These are phyloP conservation scores for Geosmithia putterillii DNA, from an alignment of 2,329 filamentous ascomycete genomes.

Conservation along the genomic window DNA sequence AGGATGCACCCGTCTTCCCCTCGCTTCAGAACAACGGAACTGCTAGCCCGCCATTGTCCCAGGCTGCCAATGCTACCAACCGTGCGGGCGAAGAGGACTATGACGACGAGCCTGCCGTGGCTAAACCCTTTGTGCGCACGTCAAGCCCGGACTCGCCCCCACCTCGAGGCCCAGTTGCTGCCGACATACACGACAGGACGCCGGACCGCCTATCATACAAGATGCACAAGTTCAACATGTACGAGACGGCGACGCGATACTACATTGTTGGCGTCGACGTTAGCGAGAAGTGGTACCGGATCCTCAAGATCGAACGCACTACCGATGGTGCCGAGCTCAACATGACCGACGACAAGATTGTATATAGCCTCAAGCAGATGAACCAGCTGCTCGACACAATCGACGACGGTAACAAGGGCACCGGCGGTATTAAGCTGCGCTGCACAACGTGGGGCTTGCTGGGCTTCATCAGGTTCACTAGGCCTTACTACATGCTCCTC, in stretches of 20 bases:
- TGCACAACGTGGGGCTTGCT: conserved; percentile 89
- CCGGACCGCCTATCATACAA: conserved; percentile 34
- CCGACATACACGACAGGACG: conserved; percentile 14
- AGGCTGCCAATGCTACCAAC: conserved; percentile 9
- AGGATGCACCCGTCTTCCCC: conserved; percentile 16
- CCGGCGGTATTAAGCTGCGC: conserved; percentile 79
- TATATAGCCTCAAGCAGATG: conserved; percentile 89
- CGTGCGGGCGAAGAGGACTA: conserved; percentile 33
- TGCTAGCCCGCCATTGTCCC: conserved; percentile 11
- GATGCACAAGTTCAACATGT: conserved; percentile 97
- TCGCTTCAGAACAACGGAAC: conserved; percentile 22
- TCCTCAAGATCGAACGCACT: conserved; percentile 90
- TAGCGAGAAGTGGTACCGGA: conserved; percentile 75
- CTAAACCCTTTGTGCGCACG: conserved; percentile 43
- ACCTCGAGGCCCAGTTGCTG: conserved; percentile 3
- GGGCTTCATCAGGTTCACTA: conserved; percentile 92
- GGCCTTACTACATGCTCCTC: conserved; percentile 91
- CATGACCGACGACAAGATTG: conserved; percentile 86
- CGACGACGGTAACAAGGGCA: conserved; percentile 84
- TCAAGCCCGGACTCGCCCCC: conserved; percentile 33
- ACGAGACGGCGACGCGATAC: conserved; percentile 86
- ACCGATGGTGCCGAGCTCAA: conserved; percentile 63
- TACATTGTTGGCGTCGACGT: conserved; percentile 92
- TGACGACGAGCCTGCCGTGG: conserved; percentile 45
- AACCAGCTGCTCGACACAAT: conserved; percentile 87